These are phyloP conservation scores for Annona cherimola DNA, from an alignment of 164 flowering plant genomes.

Conservation along the genomic window DNA sequence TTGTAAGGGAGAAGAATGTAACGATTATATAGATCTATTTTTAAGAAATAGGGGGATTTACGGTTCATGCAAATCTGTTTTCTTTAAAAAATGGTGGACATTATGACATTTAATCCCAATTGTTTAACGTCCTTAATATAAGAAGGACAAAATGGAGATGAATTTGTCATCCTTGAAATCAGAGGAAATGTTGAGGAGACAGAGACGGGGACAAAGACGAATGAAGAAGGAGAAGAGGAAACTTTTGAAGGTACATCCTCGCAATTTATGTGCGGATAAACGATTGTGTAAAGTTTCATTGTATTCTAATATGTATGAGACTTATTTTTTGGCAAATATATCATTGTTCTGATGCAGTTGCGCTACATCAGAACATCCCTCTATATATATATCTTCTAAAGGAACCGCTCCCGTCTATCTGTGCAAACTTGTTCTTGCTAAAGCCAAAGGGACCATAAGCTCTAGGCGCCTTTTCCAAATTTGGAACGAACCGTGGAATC, in stretches of 20 bases:
- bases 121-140: no score
- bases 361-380: constrained; percentile 44
- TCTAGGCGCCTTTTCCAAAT: constrained; percentile 33
- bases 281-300: constrained; percentile 73
- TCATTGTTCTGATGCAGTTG: constrained; percentile 28
- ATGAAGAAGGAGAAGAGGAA: constrained; percentile 6
- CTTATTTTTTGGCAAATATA: constrained; percentile 37
- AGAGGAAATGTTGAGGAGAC: constrained; percentile 10
- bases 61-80: background rate
- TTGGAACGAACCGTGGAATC: constrained; percentile 33
- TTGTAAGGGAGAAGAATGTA: constrained; percentile 17
- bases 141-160: no score
- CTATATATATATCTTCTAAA: constrained; percentile 37
- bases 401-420: constrained; percentile 33
- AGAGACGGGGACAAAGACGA: constrained; percentile 53
- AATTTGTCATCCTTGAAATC: constrained; percentile 37
- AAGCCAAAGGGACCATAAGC: constrained; percentile 36
- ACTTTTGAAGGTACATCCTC: no score
- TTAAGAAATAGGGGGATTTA: no score
- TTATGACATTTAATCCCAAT: constrained; percentile 3
- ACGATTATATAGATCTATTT: no score
- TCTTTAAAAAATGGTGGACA: constrained; percentile 29
- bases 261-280: no score
- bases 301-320: constrained; percentile 43
- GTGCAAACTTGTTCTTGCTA: constrained; percentile 30